These are phyloP conservation scores for Claviceps citrina DNA, from an alignment of 2,329 filamentous ascomycete genomes.

Conservation along the genomic window DNA sequence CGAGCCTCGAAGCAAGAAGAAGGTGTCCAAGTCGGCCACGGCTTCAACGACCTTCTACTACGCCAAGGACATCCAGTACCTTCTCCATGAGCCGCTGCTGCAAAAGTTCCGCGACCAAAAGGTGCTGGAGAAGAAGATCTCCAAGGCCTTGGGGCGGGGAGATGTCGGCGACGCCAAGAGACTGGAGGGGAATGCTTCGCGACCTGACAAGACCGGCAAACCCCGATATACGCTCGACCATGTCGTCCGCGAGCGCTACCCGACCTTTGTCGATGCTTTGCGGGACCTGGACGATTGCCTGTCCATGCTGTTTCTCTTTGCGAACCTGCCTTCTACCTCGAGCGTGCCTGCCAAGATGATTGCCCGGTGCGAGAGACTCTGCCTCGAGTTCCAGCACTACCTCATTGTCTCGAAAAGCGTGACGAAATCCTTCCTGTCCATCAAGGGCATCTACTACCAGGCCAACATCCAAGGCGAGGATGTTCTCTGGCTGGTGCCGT, in stretches of 20 bases:
- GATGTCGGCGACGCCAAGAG: constrained; percentile 79
- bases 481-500: constrained; percentile 91
- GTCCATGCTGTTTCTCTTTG: constrained; percentile 94
- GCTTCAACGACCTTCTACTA: constrained; percentile 85
- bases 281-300: constrained; percentile 92
- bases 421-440: constrained; percentile 91
- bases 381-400: constrained; percentile 95
- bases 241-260: constrained; percentile 94
- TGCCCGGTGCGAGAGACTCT: constrained; percentile 80
- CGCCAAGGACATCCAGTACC: constrained; percentile 93
- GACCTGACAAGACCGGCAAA: constrained; percentile 80
- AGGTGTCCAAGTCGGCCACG: constrained; percentile 81
- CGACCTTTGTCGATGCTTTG: constrained; percentile 86
- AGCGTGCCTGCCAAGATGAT: constrained; percentile 92
- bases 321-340: constrained; percentile 80
- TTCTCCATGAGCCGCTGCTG: constrained; percentile 88
- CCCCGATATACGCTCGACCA: constrained; percentile 86
- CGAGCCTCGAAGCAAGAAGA: constrained; percentile 93
- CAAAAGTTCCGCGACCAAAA: constrained; percentile 96
- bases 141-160: constrained; percentile 75
- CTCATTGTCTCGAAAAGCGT: constrained; percentile 82
- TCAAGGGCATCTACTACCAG: constrained; percentile 99
- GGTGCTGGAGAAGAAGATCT: constrained; percentile 93
- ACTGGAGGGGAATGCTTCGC: constrained; percentile 70
- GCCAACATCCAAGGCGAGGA: constrained; percentile 95